phyloP scores from a whole-genome alignment of 345 rosid genomes.

The Salix udensis region DNA sequence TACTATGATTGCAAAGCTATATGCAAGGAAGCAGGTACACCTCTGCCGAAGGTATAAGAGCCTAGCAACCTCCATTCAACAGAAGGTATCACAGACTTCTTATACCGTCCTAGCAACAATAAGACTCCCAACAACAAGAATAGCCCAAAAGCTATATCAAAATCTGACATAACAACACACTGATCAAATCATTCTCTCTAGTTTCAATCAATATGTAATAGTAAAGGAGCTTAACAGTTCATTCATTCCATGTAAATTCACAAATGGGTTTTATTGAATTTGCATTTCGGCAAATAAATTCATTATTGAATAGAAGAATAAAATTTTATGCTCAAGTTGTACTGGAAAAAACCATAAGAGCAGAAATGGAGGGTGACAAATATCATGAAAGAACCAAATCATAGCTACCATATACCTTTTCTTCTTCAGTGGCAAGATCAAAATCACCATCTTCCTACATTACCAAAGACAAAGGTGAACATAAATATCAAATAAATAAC shows the following conservation, averaged over 20 bases:
- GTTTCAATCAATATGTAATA: not conserved
- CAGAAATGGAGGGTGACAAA: not conserved
- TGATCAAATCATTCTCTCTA: not conserved
- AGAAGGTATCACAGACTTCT: not conserved
- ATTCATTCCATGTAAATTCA: not conserved
- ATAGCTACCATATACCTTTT: constrained; percentile 53
- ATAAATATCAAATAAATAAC: constrained; percentile 8
- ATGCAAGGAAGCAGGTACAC: not conserved
- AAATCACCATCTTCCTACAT: constrained; percentile 95
- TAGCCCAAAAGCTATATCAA: not conserved
- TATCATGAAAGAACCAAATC: not conserved
- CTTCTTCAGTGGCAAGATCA: constrained; percentile 64
- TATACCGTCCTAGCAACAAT: not conserved
- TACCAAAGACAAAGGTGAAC: constrained; percentile 16
- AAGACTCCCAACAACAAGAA: not conserved
- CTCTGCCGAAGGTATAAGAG: not conserved
- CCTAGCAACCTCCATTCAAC: not conserved
- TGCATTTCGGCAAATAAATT: not conserved
- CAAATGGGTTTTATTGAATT: not conserved
- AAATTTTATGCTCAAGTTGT: not conserved
- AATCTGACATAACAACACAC: not conserved
- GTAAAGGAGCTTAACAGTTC: not conserved
- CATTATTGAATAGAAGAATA: not conserved
- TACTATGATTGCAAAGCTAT: not conserved
- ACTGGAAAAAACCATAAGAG: not conserved